Base-by-base conservation (phyloP, 257 asterid species). In the Eustoma russellianum region DNA sequence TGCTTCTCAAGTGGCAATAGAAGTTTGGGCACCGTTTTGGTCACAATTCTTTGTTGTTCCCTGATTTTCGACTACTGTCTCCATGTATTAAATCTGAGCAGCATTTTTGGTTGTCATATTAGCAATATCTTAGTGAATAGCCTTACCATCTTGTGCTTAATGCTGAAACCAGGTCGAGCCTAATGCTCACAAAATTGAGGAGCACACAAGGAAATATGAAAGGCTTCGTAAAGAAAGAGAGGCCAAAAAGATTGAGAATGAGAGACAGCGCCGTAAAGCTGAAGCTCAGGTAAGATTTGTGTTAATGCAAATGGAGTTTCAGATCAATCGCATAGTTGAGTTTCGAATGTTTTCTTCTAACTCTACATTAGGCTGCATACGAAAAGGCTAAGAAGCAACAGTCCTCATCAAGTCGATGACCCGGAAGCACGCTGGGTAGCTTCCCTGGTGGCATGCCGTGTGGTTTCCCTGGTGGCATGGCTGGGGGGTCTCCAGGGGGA, bases 181-280 rank as follows among this genome's bases (percentile, higher is more conserved):
- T 43, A 92, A 82, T 71, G 97, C 74, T 7, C 97, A 83, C 61
- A 92, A 79, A 75, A 81, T 92, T 58, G 98, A 92, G 70, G 97
- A 88, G 54, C 98, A 92, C 70, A 81, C 79, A 24, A 74, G 86
- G 70, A 92, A 92, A 52, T 92, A 92, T 65, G 97, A 88, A 9
- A 79, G 93, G 78, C 81, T 92, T 62, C 85, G 82, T 9, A 92
- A 92, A 74, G 98, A 92, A 76, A 74, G 90, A 66, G 94, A 80
- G 47, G 93, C 82, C 41, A 77, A 74, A 69, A 84, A 70, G 71
- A 55, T 14, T 63, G 95, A 91, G 69, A 81, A 75, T 41, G 93
- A 82, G 69, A 66, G 95, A 53, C 93, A 61, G 51, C 93, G 78
- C 17, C 93, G 99, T 61, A 70, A 74, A 64, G 95, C 97, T 73